Percentiles rank a stretch among this genome's conserved stretches.
phyloP scores from a whole-genome alignment of 306 rosid species.

The Hylodesmum podocarpum region DNA sequence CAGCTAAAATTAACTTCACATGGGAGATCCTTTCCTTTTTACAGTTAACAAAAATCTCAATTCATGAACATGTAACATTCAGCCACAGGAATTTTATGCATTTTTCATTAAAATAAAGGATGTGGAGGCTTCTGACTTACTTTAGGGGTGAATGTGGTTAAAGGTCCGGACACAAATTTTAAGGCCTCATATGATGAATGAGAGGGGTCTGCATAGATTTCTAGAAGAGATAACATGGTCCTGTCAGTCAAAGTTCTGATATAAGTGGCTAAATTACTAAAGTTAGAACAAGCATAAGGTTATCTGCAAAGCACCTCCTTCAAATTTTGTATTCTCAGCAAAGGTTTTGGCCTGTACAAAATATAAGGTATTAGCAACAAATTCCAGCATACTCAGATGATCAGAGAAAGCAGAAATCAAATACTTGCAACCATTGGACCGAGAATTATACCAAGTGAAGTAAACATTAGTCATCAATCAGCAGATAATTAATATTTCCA shows the following conservation, averaged over 20 bases:
- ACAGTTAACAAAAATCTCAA: constrained; percentile 14
- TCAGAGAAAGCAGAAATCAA: constrained; percentile 11
- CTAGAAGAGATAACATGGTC: constrained; percentile 48
- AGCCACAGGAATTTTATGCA: neutral
- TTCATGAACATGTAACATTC: neutral
- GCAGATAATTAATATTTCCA: neutral
- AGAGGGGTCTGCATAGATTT: constrained; percentile 81
- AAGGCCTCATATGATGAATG: constrained; percentile 84
- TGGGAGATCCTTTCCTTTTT: neutral
- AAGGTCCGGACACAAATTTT: constrained; percentile 71
- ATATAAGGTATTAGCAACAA: constrained; percentile 23
- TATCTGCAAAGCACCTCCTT: constrained; percentile 67
- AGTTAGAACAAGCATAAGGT: constrained; percentile 10
- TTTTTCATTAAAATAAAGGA: neutral
- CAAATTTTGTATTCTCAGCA: constrained; percentile 70
- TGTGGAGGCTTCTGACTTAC: constrained; percentile 38
- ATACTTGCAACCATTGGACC: neutral
- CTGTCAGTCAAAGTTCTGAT: constrained; percentile 32
- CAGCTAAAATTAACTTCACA: constrained; percentile 36
- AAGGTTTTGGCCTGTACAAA: constrained; percentile 69
- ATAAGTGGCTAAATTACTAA: constrained; percentile 10
- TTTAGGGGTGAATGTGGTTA: constrained; percentile 84
- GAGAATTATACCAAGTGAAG: neutral
- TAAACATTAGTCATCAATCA: neutral
- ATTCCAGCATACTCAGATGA: neutral